Base-by-base conservation (phyloP, 495 filamentous ascomycete genomes). In the Daldinia concentrica region DNA sequence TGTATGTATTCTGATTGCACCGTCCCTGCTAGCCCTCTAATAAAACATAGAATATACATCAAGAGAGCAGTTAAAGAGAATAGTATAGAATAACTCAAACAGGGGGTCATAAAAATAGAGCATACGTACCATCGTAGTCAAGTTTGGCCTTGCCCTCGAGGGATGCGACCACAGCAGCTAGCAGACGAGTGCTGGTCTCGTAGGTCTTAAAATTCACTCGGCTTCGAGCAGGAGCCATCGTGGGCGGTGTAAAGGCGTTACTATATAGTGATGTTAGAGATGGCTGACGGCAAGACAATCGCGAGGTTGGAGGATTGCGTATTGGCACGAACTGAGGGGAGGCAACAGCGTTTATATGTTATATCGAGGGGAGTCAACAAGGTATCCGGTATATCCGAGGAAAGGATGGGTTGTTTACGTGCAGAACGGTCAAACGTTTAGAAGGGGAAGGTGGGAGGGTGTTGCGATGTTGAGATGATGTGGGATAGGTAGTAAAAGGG, bases 161-260 rank as follows among this genome's bases (percentile, higher is more conserved):
- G 19, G 84, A 78, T 0, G 83, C 85, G 1, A 88, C 58, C n/a
- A 87, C 68, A 4, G 86, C 86, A 3, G 83, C 82, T 0, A 88
- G 74, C 4, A 88, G 80, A 30, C 86, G 83, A 6, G 78, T 75
- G 64, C 80, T 80, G 0, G 79, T 74, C 73, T 87, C 85, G 69
- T 82, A 84, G 14, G 74, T 80, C 34, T 79, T 81, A 74, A 86
- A 88, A 58, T 85, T 86, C 2, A 81, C 69, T 43, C 77, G 76
- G 62, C 50, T 55, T 32, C 48, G 65, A 12, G 34, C 26, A 15
- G 76, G 39, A 19, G 76, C 73, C 79, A 82, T 84, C 9, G 48
- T 80, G 55, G 51, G 58, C 11, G 58, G 61, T 36, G 12, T 12
- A 36, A 6, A 24, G 19, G 24, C 15, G 30, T 45, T 17, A 17